Base-by-base conservation (phyloP, 352 stramenopile genomes). In the Globisporangium alternatum region DNA sequence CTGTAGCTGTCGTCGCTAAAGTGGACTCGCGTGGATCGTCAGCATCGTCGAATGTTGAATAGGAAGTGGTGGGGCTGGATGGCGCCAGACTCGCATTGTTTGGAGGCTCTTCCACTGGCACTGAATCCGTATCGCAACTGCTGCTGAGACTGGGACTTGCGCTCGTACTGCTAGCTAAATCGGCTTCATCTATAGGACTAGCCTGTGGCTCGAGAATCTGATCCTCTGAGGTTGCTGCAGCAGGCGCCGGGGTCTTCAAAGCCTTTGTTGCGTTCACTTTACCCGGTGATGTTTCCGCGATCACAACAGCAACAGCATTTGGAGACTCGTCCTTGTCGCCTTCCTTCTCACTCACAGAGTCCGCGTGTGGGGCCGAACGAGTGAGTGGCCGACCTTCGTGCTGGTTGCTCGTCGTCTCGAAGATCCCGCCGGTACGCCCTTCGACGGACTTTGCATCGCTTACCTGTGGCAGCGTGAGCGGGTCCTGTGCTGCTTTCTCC, bases 391-490 rank as follows among this genome's bases (percentile, higher is more conserved):
- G 52, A 7, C 3, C 30, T 19, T 60, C 33, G 17, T 41, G 55
- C 25, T 65, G 47, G 39, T 65, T 65, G 48, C 48, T 65, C 25
- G 22, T 65, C 35, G 35, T 60, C 15, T 44, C 35, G 49, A 53
- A 65, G 60, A 65, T 65, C 22, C 35, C 48, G 37, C 59, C 28
- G 8, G 60, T 37, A 10, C 49, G 37, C 60, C 59, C 60, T 53
- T 65, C 60, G 35, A 60, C 17, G 3, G 49, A 28, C 25, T 59
- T 65, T 3, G 7, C 12, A 35, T 30, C n/a, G n/a, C n/a, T 47
- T 15, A 28, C 44, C 21, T 37, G 30, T 1, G 17, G 12, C 52
- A 57, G 15, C 30, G 52, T 30, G 52, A 57, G 45, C 45, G 45
- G 7, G 43, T 48, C 43, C 15, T 48, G 43, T 3, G 19, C 17